These are phyloP conservation scores for Rhizophora apiculata DNA, from an alignment of 345 rosid genomes.

Conservation along the genomic window DNA sequence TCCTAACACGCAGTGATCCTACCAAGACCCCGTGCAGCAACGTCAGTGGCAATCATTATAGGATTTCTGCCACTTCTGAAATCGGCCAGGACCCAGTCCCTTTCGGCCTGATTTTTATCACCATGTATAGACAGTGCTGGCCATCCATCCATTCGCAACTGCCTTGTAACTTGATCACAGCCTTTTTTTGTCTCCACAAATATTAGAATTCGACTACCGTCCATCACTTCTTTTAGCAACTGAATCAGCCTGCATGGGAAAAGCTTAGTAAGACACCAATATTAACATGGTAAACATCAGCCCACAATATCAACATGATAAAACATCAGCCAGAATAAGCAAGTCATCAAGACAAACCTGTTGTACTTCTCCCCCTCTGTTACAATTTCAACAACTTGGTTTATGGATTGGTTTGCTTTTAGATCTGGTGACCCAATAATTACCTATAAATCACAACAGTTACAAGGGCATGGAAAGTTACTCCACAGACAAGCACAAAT, in stretches of 20 bases:
- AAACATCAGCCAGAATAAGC: slow-evolving; percentile 6
- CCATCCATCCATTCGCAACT: slow-evolving; percentile 99
- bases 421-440: slow-evolving; percentile 76
- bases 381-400: slow-evolving; percentile 82
- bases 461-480: slow-evolving; percentile 4
- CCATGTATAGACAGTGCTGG: slow-evolving; percentile 97
- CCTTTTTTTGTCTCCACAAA: slow-evolving; percentile 93
- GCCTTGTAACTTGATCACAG: slow-evolving; percentile 92
- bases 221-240: slow-evolving; percentile 75
- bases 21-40: slow-evolving; percentile 99
- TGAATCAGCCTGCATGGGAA: slow-evolving; percentile 55
- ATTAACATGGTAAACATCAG: not conserved
- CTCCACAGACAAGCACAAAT: not conserved
- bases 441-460: slow-evolving; percentile 46
- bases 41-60: slow-evolving; percentile 97
- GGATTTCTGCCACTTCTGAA: slow-evolving; percentile 92
- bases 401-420: slow-evolving; percentile 91
- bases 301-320: not conserved
- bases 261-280: slow-evolving; percentile 5
- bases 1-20: slow-evolving; percentile 76
- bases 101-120: slow-evolving; percentile 89
- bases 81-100: slow-evolving; percentile 95
- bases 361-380: slow-evolving; percentile 73
- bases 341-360: slow-evolving; percentile 55
- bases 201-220: slow-evolving; percentile 79